Evolutionary conservation across 2,329 filamentous ascomycete genomes (phyloP).

Genomic region (Penicillium sp.): DNA sequence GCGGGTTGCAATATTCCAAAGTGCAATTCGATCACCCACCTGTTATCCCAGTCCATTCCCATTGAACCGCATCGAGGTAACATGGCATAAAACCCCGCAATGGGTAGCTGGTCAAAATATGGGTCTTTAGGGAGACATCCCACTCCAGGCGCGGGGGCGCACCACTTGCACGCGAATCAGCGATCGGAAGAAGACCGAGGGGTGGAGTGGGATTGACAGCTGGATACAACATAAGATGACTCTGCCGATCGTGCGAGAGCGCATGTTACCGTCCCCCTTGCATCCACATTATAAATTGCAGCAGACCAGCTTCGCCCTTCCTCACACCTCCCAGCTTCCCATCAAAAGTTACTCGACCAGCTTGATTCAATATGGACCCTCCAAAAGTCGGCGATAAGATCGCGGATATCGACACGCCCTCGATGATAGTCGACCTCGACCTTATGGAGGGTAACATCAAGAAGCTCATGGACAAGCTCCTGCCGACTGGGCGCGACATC

Average conservation of each 20-base stretch:
- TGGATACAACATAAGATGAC: slow-evolving; percentile 2
- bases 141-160: slow-evolving; percentile 2
- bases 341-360: not conserved
- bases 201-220: not conserved
- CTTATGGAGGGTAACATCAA: slow-evolving; percentile 56
- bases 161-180: slow-evolving; percentile 2
- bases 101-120: not conserved
- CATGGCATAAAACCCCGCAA: not conserved
- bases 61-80: not conserved
- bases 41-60: no score
- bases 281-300: not conserved
- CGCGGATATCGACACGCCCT: slow-evolving; percentile 55
- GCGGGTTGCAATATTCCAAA: no score
- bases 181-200: not conserved
- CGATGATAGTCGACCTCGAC: slow-evolving; percentile 58
- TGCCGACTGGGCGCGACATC: slow-evolving; percentile 50
- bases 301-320: not conserved
- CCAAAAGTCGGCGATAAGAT: slow-evolving; percentile 49
- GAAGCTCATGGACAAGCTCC: slow-evolving; percentile 49
- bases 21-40: no score
- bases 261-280: slow-evolving; percentile 4
- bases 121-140: not conserved
- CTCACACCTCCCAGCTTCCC: not conserved
- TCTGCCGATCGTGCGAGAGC: not conserved
- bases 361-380: slow-evolving; percentile 36